Evolutionary conservation across 371 early-diverging fungal species (phyloP).

Genomic region (Batrachochytrium dendrobatidis): DNA sequence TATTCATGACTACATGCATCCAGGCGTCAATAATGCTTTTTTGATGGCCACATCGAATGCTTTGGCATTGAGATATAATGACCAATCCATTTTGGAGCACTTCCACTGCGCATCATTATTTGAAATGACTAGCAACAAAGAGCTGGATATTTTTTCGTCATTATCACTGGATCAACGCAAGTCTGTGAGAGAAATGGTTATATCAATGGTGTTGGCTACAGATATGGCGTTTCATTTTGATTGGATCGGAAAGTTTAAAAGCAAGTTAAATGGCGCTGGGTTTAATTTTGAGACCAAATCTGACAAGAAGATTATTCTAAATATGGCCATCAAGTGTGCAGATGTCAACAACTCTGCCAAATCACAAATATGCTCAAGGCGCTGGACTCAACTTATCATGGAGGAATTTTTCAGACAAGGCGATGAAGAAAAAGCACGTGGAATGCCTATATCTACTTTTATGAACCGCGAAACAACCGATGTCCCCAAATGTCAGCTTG

Average conservation of each 20-base stretch:
- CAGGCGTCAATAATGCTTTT: slow-evolving; percentile 48
- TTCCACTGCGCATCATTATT: slow-evolving; percentile 38
- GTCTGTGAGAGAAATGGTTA: slow-evolving; percentile 29
- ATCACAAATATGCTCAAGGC: slow-evolving; percentile 19
- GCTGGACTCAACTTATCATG: slow-evolving; percentile 39
- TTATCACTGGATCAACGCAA: slow-evolving; percentile 24
- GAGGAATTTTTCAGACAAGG: slow-evolving; percentile 42
- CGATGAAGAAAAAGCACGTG: slow-evolving; percentile 27
- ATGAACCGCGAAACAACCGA: slow-evolving; percentile 42
- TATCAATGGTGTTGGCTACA: slow-evolving; percentile 45
- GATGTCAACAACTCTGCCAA: slow-evolving; percentile 44
- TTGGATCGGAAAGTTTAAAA: slow-evolving; percentile 40
- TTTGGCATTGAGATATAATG: slow-evolving; percentile 44
- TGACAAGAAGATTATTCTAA: slow-evolving; percentile 33
- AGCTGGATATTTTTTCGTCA: slow-evolving; percentile 27
- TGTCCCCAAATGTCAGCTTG: slow-evolving; percentile 34
- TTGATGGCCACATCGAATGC: slow-evolving; percentile 32
- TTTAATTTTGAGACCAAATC: slow-evolving; percentile 22
- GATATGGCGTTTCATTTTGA: slow-evolving; percentile 46
- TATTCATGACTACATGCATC: slow-evolving; percentile 49
- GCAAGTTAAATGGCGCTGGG: slow-evolving; percentile 22
- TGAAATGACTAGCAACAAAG: slow-evolving; percentile 23
- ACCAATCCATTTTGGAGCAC: slow-evolving; percentile 41
- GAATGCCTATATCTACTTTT: slow-evolving; percentile 28
- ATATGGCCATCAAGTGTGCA: slow-evolving; percentile 41